A percentile compares a stretch with the other conserved stretches of the same genome.
These are phyloP conservation scores for Porogramme epimiltina DNA, from an alignment of 1,284 basidiomycete genomes.

Conservation along the genomic window DNA sequence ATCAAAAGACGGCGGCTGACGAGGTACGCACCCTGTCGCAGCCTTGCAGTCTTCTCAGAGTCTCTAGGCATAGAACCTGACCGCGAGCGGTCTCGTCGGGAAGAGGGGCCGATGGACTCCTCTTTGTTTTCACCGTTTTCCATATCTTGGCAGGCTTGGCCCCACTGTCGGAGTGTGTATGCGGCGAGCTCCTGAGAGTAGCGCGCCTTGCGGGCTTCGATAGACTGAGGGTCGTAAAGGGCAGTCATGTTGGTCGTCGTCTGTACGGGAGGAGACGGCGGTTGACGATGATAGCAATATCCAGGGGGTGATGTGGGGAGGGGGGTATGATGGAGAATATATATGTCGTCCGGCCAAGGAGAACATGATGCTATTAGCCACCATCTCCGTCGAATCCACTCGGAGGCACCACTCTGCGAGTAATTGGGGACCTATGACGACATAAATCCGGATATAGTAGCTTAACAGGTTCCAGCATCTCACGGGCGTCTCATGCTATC, in stretches of 20 bases:
- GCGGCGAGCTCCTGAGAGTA: conserved; percentile 62
- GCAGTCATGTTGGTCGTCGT: conserved; percentile 24
- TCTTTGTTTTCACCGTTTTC: conserved; percentile 20
- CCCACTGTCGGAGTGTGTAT: conserved; percentile 61
- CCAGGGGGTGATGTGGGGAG: neutral
- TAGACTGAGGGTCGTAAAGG: conserved; percentile 19
- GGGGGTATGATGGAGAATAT: neutral
- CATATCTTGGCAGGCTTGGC: conserved; percentile 33
- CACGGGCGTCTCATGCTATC: neutral
- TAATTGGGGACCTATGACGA: conserved; percentile 20
- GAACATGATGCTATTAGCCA: conserved; percentile 24
- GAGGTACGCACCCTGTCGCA: conserved; percentile 23
- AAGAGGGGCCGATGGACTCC: neutral
- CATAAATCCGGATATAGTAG: conserved; percentile 23
- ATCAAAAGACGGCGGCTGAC: too few species aligned
- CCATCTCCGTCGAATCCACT: conserved; percentile 23
- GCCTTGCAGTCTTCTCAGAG: conserved; percentile 10
- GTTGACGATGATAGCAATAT: neutral
- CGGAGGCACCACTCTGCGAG: conserved; percentile 22
- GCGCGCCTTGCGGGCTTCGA: conserved; percentile 49
- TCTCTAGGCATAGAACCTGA: conserved; percentile 7
- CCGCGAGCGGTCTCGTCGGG: neutral
- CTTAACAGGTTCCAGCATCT: conserved; percentile 22
- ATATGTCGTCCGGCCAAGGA: conserved; percentile 9
- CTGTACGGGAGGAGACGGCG: too few species aligned